Evolutionary conservation across 495 filamentous ascomycete species (phyloP), one percentile per base, ranked within the genome.

Genomic region (Pseudevernia furfuracea): DNA sequence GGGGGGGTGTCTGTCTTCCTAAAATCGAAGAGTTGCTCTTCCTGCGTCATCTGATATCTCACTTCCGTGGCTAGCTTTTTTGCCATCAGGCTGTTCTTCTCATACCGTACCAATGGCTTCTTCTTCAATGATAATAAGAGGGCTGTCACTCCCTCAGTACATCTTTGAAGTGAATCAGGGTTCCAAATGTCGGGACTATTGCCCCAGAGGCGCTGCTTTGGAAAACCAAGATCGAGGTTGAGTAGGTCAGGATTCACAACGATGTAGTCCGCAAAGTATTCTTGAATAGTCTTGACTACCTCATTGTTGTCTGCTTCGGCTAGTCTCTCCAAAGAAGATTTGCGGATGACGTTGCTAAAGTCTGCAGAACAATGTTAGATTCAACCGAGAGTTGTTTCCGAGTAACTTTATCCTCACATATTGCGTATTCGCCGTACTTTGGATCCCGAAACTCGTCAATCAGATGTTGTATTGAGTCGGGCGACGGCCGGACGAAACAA

Each of bases 271-370:
- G 92, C 90, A 68, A 97, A 98, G 74, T 96, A 87, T 75, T 98
- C 94, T 75, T 96, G 92, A 11, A 98, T 87, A 21, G 82, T 81
- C 61, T 88, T 91, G 59, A 98, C 93, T 34, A 97, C 92, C 74
- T 98, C 94, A 68, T 98, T 91, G 65, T 96, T 91, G 71, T 98
- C 94, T n/a, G 94, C 91, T 77, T 98, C 94, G 25, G 94, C 94
- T 34, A 98, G 81, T 36, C 95, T 84, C 74, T 98, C 94, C 6
- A 98, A 82, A 3, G 95, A 90, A 14, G 95, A 97, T 75, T 98
- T 98, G 73, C 93, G 93, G 73, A 94, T 87, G 49, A 97, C 86
- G 74, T 98, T 98, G 81, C 90, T 96, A 72, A 98, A 93, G 77
- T 91, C 83, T 85, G 66, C 10, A 39, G 63, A 62, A 30, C 32